Base-by-base conservation (phyloP, 179 eudicot species). In the Beta corolliflora region DNA sequence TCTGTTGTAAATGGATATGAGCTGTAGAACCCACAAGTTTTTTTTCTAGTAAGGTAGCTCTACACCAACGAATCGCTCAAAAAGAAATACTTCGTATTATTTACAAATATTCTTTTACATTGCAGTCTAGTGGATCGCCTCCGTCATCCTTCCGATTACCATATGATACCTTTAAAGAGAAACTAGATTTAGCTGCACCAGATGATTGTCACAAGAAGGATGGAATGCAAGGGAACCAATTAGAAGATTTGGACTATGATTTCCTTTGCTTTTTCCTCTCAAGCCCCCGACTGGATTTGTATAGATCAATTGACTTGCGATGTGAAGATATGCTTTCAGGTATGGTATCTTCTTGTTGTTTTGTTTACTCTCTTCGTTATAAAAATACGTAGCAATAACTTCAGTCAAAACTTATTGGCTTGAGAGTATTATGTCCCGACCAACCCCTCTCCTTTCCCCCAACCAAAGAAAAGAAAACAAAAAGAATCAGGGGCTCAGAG, bases 311-410 rank as follows among this genome's bases (percentile, higher is more conserved):
- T 80, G 99, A 96, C 83, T 83, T 89, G 48, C 94, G 99, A 21
- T 96, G 99, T 80, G 99, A 96, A 90, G 94, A 91, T 81, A 96
- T 96, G 99, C 85, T 96, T 84, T 89, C 91, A 91, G 99, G 99
- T 83, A 75, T 81, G 61, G 4, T 79, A 77, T 16, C 31, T 77
- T 55, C 29, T 63, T 29, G 31, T 53, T 65, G 29, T 53, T 44
- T 63, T 56, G n/a, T 63, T n/a, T 83, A 36, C 71, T 15, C 77
- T 59, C 53, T 21, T 78, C 67, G 19, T 29, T 70, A 21, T 21
- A 81, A 53, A 25, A 19, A 59, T 63, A 21, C 44, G 23, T 67
- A 45, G 9, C 23, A 59, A 15, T 6, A 19, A 41, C 21, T 55
- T 63, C 76, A 71, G 50, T 21, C 50, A 1, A 19, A 66, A 13